Base-by-base conservation (phyloP, 1,139 yeast species). In the Saccharomycopsis hybrid region DNA sequence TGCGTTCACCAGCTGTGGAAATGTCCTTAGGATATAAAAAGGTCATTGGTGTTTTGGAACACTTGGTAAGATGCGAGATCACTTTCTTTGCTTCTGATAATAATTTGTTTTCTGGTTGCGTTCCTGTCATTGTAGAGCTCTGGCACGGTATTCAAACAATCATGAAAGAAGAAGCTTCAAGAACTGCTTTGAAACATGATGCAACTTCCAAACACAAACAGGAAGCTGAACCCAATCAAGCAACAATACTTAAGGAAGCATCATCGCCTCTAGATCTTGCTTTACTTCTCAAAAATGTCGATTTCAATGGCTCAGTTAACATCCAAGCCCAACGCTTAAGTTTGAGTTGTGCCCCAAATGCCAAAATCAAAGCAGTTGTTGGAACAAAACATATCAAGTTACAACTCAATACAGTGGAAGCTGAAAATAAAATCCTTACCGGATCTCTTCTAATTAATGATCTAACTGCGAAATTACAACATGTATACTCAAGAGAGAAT, bases 311-410 rank as follows among this genome's bases (percentile, higher is more conserved):
- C 49, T 80, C 84, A 1, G 59, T 89, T 3, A 70, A 77, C 46
- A 75, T 90, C 47, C 88, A 82, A 31, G 77, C 80, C 38, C 97
- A 92, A 62, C 78, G 76, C 47, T 64, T 92, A 32, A 77, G 85
- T 3, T 70, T 92, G 48, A 85, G 95, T 58, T 92, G 97, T 71
- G 92, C 86, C 56, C 97, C 98, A 0, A 82, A 83, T 11, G 97
- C 97, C 0, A 87, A 86, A 61, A 95, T 92, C 1, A 90, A 89
- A 36, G 95, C 97, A 0, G 77, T 85, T 31, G 83, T 88, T 28
- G 85, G 87, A 2, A 71, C 84, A 39, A 85, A 81, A 33, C 82
- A 83, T 0, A 77, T 86, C 32, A 74, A 71, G 41, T 60, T 85
- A 37, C 80, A 79, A 49, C 57, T 85, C 11, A 77, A 77, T 48